These are phyloP conservation scores for Fusarium drepaniforme DNA, from an alignment of 2,329 filamentous ascomycete species.

Conservation along the genomic window DNA sequence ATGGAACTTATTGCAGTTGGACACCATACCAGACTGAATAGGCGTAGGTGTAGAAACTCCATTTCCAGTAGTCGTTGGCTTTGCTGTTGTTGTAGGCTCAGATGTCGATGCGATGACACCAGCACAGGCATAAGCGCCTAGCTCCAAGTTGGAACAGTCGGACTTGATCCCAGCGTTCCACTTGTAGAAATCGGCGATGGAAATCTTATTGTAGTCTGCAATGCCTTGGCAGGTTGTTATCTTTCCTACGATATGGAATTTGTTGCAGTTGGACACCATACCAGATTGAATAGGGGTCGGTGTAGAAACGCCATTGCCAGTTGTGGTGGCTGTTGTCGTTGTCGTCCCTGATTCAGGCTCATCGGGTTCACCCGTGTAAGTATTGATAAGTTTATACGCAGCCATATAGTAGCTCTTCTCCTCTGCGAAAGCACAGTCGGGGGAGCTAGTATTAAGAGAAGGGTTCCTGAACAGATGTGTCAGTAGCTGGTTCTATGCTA, in stretches of 20 bases:
- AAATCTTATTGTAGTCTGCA: constrained; percentile 3
- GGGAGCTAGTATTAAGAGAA: constrained; percentile 1
- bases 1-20: constrained; percentile 2
- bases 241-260: neutral
- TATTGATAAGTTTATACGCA: neutral
- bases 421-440: neutral
- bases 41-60: neutral
- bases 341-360: neutral
- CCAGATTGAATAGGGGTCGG: neutral
- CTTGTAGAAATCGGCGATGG: neutral
- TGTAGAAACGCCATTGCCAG: neutral
- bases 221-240: neutral
- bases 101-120: neutral
- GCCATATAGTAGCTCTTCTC: constrained; percentile 3
- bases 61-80: neutral
- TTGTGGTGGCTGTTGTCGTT: neutral
- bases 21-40: neutral
- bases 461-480: constrained; percentile 3
- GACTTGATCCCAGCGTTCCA: constrained; percentile 8
- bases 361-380: neutral
- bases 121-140: neutral
- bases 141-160: neutral
- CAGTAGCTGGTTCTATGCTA: neutral
- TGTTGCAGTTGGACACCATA: constrained; percentile 10
- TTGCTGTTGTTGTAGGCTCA: neutral